Evolutionary conservation across 106 monocot species (phyloP).

Genomic region (Cymbidium sinense): DNA sequence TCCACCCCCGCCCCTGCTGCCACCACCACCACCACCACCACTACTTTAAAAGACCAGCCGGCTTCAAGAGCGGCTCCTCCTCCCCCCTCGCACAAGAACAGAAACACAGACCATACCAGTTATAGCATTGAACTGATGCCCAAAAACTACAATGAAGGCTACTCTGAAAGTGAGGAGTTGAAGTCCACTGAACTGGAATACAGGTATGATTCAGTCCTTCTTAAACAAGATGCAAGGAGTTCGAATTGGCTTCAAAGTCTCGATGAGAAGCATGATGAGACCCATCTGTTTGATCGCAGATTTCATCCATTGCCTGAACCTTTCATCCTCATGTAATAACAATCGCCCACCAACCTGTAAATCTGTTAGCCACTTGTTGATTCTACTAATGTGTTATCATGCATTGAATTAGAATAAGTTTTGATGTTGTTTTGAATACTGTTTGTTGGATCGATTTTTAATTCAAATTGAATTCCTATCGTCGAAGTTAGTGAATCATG

Average conservation of each 20-base stretch:
- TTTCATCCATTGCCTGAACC: conserved; percentile 55
- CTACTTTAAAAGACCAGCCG: conserved; percentile 15
- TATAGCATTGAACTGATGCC: conserved; percentile 6
- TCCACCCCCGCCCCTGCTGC: conserved; percentile 4
- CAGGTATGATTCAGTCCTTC: conserved; percentile 52
- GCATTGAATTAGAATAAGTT: not conserved
- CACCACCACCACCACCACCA: not conserved
- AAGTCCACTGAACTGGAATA: conserved; percentile 4
- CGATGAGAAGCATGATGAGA: conserved; percentile 46
- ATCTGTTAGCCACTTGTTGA: not conserved
- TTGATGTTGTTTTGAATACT: not conserved
- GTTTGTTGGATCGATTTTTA: no score
- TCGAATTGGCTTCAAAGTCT: conserved; percentile 61
- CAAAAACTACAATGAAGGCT: conserved; percentile 11
- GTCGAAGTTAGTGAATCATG: no score
- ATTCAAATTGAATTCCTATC: no score
- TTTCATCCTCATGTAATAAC: conserved; percentile 21
- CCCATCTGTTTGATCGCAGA: conserved; percentile 42
- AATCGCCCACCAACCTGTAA: not conserved
- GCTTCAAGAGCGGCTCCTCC: conserved; percentile 13
- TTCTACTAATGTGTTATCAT: not conserved
- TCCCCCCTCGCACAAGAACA: not conserved
- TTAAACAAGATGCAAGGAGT: conserved; percentile 62
- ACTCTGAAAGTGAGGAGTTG: conserved; percentile 9
- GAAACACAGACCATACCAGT: not conserved